Evolutionary conservation across 1,284 basidiomycete species (phyloP), one percentile per base, ranked within the genome.

Genomic region (Chiua sp.): DNA sequence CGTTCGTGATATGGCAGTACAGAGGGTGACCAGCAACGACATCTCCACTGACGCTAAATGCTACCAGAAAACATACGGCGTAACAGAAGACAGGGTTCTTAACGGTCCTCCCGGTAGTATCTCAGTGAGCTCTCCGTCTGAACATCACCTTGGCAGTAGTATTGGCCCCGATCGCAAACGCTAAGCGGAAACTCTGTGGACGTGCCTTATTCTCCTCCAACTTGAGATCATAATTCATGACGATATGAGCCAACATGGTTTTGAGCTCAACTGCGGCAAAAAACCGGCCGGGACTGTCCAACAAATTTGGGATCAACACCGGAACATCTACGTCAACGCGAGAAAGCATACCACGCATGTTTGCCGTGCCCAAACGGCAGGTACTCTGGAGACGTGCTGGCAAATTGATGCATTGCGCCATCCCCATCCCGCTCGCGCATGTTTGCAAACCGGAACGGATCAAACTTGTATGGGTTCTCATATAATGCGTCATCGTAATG

Each of bases 381-480:
- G 22, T 56, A 61, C n/a, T 61, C 60, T 5, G 47, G 26, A 7
- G 22, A 42, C 16, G 57, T 57, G 4, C 57, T 37, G 20, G 53
- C 56, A 42, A 71, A 53, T n/a, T 65, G 65, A 51, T 67, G 61
- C 44, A 59, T 67, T 3, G 55, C 7, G 22, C 52, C 47, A 30
- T 56, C 61, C 7, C 55, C 63, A 0, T 60, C 56, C 8, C 53
- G 51, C 10, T 63, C 64, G 20, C 56, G 55, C 61, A 63, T 57
- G 18, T 58, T 10, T 15, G 59, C 57, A 48, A 76, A 78, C 15
- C 77, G 68, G 58, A 70, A 77, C 8, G 70, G 70, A 48, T 75
- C 66, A 60, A 78, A 76, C 1, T 54, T 62, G 0, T 65, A 57
- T 0, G 75, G 55, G 26, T 72, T 62, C 7, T 63, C 47, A 57